These are phyloP conservation scores for Talaromyces sp. DNA, from an alignment of 2,329 filamentous ascomycete species.

Conservation along the genomic window DNA sequence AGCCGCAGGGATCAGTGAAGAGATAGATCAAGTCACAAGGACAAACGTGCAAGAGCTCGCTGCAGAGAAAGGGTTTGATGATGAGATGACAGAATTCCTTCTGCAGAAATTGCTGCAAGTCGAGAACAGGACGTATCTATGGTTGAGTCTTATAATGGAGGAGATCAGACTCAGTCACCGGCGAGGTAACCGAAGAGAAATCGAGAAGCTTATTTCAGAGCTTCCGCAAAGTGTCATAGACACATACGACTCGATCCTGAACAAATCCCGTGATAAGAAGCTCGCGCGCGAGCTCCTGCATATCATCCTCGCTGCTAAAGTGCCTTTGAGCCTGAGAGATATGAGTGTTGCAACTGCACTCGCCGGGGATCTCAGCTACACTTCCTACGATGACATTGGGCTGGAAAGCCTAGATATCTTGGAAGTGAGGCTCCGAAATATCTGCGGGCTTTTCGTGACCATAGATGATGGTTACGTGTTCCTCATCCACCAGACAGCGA, in stretches of 20 bases:
- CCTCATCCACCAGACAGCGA: slow-evolving; percentile 7
- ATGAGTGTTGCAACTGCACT: slow-evolving; percentile 14
- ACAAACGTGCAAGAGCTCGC: slow-evolving; percentile 12
- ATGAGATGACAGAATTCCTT: not conserved
- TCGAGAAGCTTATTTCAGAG: not conserved
- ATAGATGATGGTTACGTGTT: not conserved
- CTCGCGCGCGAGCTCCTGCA: slow-evolving; percentile 11
- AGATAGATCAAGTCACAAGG: slow-evolving; percentile 17
- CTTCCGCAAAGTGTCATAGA: slow-evolving; percentile 1
- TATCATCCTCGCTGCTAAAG: slow-evolving; percentile 16
- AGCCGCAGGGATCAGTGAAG: slow-evolving; percentile 6
- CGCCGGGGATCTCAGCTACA: slow-evolving; percentile 6
- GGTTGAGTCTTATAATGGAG: slow-evolving; percentile 29
- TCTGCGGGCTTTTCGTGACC: slow-evolving; percentile 1
- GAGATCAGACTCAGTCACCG: not conserved
- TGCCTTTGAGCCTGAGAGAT: slow-evolving; percentile 14
- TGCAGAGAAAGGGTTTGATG: slow-evolving; percentile 6
- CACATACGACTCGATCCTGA: slow-evolving; percentile 5
- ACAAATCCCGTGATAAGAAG: slow-evolving; percentile 5
- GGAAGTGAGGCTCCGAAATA: not conserved
- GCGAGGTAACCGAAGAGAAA: not conserved
- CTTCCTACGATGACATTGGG: slow-evolving; percentile 1
- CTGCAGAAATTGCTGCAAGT: slow-evolving; percentile 21
- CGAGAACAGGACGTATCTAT: slow-evolving; percentile 32
- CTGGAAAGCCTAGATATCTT: not conserved